Base-by-base conservation (phyloP, 257 asterid genomes). In the Solanum appendiculatum region DNA sequence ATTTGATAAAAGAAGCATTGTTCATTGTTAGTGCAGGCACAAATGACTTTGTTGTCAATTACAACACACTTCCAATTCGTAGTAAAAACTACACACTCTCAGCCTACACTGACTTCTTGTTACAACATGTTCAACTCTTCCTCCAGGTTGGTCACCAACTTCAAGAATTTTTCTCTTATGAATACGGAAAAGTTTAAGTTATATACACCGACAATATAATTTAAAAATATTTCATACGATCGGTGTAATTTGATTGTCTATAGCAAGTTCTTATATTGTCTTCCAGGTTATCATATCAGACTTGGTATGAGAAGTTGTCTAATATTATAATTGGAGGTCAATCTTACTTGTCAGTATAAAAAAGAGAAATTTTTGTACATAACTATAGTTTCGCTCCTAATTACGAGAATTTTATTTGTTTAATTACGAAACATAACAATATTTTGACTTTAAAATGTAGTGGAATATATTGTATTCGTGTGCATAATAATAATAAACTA, bases 21-120 rank as follows among this genome's bases (percentile, higher is more conserved):
- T 91, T 89, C 88, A 0, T 95, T 0, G 88, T 95, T 6, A 94
- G 99, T 69, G 99, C 98, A 3, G 98, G 98, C 25, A 96, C 99
- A 21, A 96, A 95, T 85, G 99, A 95, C 87, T 94, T 93, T 78
- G 93, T 95, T 10, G 85, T 93, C 18, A 93, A 94, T 85, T 96
- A 95, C 82, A 93, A 94, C 84, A 48, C 92, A 0, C 0, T 93
- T 1, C 98, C 99, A 2, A 74, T 96, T 75, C 95, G 96, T 54
- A 89, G 96, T 5, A 86, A 10, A 63, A 89, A 2, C 8, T 94
- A 93, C 93, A 88, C 91, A 33, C 27, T 95, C 88, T 84, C 90
- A 27, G 48, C 70, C 34, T 96, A 96, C 89, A 89, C 60, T 74
- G 86, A 90, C 31, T 93, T 96, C 89, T 33, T 92, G 70, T n/a